Evolutionary conservation across 768 basidiomycete genomes (phyloP).

Genomic region (Baorangia bicolor): DNA sequence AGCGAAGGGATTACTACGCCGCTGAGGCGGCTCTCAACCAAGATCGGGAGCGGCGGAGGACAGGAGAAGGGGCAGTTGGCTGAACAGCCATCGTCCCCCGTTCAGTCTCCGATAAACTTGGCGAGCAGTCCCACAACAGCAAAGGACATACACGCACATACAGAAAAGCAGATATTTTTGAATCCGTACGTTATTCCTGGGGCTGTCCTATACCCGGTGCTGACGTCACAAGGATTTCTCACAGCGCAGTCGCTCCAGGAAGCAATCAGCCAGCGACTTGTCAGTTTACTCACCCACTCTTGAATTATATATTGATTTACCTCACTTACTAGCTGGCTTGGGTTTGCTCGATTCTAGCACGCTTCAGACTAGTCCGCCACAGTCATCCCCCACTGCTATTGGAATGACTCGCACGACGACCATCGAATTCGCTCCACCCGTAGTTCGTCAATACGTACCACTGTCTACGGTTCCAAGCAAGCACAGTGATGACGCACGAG

Average conservation of each 20-base stretch:
- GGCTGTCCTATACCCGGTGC: not conserved
- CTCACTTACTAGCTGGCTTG: conserved; percentile 9
- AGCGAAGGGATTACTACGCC: conserved; percentile 42
- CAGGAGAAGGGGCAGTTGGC: not conserved
- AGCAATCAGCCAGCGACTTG: not conserved
- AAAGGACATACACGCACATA: not conserved
- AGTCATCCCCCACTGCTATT: not conserved
- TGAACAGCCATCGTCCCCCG: conserved; percentile 7
- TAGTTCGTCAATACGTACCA: conserved; percentile 28
- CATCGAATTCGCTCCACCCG: conserved; percentile 50
- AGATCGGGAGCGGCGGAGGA: not conserved
- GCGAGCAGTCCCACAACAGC: not conserved
- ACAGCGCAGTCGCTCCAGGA: conserved; percentile 35
- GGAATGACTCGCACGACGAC: conserved; percentile 44
- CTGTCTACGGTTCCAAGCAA: conserved; percentile 28
- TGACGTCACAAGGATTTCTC: conserved; percentile 23
- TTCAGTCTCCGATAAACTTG: not conserved
- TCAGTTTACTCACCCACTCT: conserved; percentile 5
- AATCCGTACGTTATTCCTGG: conserved; percentile 8
- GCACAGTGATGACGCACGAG: conserved; percentile 14
- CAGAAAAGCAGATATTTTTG: not conserved
- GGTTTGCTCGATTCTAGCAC: conserved; percentile 1
- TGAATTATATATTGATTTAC: not conserved
- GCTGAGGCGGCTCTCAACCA: conserved; percentile 16
- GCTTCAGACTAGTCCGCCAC: conserved; percentile 4